A percentile compares a stretch with the other conserved stretches of the same genome.
Conservation (phyloP, 352 stramenopile species). For the Globisporangium echinulatum region DNA sequence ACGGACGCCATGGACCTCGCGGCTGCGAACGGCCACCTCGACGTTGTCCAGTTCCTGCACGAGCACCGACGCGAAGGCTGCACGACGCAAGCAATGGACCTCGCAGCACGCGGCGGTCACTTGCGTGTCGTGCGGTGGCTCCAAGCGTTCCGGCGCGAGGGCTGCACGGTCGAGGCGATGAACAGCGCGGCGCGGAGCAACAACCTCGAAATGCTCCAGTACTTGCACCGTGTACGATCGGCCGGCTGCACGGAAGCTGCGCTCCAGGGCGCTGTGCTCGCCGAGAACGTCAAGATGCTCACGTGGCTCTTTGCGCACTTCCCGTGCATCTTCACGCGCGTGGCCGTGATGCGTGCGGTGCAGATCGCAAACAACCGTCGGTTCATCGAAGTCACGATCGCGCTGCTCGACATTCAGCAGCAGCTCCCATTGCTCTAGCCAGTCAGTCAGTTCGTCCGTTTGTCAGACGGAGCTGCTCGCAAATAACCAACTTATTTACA, state of each 20-base stretch:
- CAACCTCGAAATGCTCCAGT: slow-evolving; percentile 12
- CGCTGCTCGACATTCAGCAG: slow-evolving; percentile 7
- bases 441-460: too few relatives aligned
- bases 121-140: slow-evolving; percentile 23
- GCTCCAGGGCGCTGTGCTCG: slow-evolving; percentile 10
- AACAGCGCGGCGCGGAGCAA: slow-evolving; percentile 11
- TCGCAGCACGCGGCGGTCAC: slow-evolving; percentile 16
- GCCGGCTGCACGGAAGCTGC: slow-evolving; percentile 12
- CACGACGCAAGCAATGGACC: slow-evolving; percentile 23
- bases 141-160: slow-evolving; percentile 16
- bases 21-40: slow-evolving; percentile 18
- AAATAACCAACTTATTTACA: too few relatives aligned
- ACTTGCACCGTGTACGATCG: slow-evolving; percentile 6
- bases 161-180: slow-evolving; percentile 18
- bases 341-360: slow-evolving; percentile 7
- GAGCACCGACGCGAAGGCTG: slow-evolving; percentile 23
- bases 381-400: slow-evolving; percentile 17
- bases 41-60: slow-evolving; percentile 22
- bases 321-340: slow-evolving; percentile 10
- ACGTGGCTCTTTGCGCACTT: slow-evolving; percentile 16
- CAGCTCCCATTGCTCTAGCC: neutral
- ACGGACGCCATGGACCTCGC: slow-evolving; percentile 23
- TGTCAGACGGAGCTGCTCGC: too few relatives aligned
- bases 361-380: slow-evolving; percentile 16
- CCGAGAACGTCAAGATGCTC: slow-evolving; percentile 15